phyloP scores from a whole-genome alignment of 1,284 basidiomycete genomes.

The Phellopilus nigrolimitatus region DNA sequence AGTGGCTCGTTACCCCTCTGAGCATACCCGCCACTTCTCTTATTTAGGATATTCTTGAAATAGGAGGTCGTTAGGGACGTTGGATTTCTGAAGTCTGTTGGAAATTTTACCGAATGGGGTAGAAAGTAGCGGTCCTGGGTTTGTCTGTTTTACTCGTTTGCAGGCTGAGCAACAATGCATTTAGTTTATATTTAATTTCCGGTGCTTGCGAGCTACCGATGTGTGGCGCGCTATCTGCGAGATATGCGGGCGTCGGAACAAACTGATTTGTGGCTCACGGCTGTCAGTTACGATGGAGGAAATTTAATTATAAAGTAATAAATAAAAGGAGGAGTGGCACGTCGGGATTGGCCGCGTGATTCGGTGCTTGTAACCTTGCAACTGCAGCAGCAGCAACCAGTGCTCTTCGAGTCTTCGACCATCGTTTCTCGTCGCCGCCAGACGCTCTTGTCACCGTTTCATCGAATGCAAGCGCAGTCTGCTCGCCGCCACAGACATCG shows the following conservation, averaged over 20 bases:
- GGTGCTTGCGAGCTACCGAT: not conserved
- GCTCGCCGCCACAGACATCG: not conserved
- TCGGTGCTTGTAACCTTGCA: not conserved
- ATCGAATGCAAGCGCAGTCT: not conserved
- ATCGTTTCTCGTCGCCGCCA: slow-evolving; percentile 1
- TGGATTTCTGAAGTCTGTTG: not conserved
- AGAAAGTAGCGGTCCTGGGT: too few relatives aligned
- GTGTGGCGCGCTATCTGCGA: too few relatives aligned
- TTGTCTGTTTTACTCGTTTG: not conserved
- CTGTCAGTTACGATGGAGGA: not conserved
- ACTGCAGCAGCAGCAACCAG: not conserved
- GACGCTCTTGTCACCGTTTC: not conserved
- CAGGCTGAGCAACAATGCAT: not conserved
- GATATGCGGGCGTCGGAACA: not conserved
- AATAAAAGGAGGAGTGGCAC: not conserved
- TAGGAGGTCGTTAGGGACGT: not conserved
- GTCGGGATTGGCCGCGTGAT: not conserved
- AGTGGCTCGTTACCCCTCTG: too few relatives aligned
- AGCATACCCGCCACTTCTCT: too few relatives aligned
- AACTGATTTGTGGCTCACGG: not conserved
- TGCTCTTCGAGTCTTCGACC: not conserved
- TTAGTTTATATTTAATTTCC: not conserved
- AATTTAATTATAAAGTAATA: not conserved
- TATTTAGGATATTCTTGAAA: not conserved
- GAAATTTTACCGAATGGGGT: too few relatives aligned